phyloP scores from a whole-genome alignment of 306 rosid species.

The Heteromeles arbutifolia region DNA sequence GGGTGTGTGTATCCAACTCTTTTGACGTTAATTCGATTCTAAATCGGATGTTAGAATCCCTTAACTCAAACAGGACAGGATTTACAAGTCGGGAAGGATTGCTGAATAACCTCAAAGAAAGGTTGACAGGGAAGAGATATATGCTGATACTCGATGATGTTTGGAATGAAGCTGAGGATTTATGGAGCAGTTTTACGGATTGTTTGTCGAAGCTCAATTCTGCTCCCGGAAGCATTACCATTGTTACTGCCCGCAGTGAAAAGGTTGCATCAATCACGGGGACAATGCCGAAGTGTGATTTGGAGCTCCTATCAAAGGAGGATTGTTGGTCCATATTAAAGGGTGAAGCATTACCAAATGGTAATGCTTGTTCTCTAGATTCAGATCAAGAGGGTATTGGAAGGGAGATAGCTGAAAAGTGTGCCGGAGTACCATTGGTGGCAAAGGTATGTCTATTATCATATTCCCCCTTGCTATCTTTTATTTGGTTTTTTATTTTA shows the following conservation, averaged over 20 bases:
- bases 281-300: no score
- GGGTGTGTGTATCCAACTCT: constrained; percentile 17
- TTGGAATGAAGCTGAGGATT: not conserved
- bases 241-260: no score
- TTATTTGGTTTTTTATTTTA: no score
- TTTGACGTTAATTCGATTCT: constrained; percentile 8
- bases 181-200: no score
- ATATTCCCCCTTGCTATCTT: no score
- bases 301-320: no score
- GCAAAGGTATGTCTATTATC: not conserved
- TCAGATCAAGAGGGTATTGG: not conserved
- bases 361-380: no score
- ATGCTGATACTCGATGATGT: constrained; percentile 18
- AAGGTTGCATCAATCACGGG: no score
- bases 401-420: not conserved
- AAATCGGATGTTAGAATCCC: not conserved
- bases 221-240: no score
- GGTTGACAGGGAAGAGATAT: constrained; percentile 1
- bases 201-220: no score
- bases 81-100: not conserved
- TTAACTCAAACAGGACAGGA: not conserved
- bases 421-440: not conserved
- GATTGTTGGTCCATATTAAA: no score
- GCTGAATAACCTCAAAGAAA: not conserved
- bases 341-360: no score